These are phyloP conservation scores for Sugiyamaella mastotermitis DNA, from an alignment of 805 yeast genomes.

Conservation along the genomic window DNA sequence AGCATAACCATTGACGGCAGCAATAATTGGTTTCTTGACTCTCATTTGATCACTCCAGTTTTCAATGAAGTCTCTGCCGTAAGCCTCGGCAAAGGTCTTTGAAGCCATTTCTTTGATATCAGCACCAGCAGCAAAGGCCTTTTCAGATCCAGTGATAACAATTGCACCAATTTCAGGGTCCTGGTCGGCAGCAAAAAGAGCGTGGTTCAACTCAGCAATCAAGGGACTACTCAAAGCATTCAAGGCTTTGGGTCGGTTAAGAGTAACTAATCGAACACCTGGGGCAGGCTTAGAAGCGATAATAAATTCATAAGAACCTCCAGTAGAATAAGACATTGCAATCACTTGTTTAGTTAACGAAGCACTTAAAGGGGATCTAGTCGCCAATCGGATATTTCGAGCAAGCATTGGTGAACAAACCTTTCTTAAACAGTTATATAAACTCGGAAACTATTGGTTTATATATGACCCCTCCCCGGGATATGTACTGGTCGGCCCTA, in stretches of 20 bases:
- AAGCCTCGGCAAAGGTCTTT: conserved; percentile 33
- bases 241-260: conserved; percentile 42
- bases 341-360: too few relatives aligned
- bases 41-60: conserved; percentile 36
- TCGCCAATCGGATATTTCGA: too few relatives aligned
- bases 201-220: conserved; percentile 34
- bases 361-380: too few relatives aligned
- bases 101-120: conserved; percentile 47
- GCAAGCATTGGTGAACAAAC: too few relatives aligned
- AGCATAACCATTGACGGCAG: conserved; percentile 51
- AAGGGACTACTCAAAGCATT: conserved; percentile 36
- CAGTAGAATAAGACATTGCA: conserved; percentile 17
- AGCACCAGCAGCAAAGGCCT: conserved; percentile 52
- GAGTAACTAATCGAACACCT: conserved; percentile 35
- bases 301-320: conserved; percentile 32
- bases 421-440: too few relatives aligned
- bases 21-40: conserved; percentile 43
- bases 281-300: conserved; percentile 34
- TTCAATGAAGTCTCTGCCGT: conserved; percentile 32
- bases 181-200: conserved; percentile 32
- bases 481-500: too few relatives aligned
- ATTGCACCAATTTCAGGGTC: conserved; percentile 39
- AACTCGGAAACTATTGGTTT: too few relatives aligned
- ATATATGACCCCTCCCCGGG: too few relatives aligned
- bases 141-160: conserved; percentile 41